Evolutionary conservation across 2,329 filamentous ascomycete species (phyloP), one percentile per base, ranked within the genome.

Genomic region (Ceratocystis ficicola): DNA sequence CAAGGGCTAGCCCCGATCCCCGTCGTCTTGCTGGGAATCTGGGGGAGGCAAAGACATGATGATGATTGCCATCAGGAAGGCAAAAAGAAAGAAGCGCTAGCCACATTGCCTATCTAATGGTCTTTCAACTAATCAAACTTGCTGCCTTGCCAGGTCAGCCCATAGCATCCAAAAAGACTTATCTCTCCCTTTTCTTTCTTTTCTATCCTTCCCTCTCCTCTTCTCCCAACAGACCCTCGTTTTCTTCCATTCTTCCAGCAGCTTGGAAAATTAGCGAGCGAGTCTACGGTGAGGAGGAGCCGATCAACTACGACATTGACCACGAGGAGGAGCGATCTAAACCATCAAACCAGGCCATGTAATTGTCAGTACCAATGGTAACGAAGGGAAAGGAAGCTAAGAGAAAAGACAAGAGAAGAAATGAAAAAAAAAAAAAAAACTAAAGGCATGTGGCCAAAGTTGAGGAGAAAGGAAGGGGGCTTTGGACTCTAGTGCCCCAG

Each of bases 1-100:
- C 36, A 41, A 12, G 36, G 36, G 36, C 15, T 50, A 50, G 7
- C 46, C 6, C 17, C 46, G 4, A 50, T 22, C 46, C 2, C 22
- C n/a, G 10, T 8, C n/a, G 22, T 57, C 32, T 57, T 8, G 22
- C 28, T 57, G 52, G 52, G 52, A 57, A 57, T 57, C 52, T 57
- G 52, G 52, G 52, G 52, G 52, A 57, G 52, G 52, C 52, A 6
- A 57, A 57, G 22, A 57, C 22, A 15, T 57, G 22, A 28, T 55
- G 50, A 55, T 57, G 22, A 57, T 57, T 36, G 32, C 32, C 22
- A 28, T 30, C 6, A n/a, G 52, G 22, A 57, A 57, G 28, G 52
- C 22, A 28, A 57, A 28, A 57, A 32, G 22, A n/a, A 57, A 57
- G 15, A 57, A 30, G 52, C 15, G 50, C 50, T 57, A 57, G 28